Evolutionary conservation across 805 yeast species (phyloP).

Genomic region (Suhomyces tanzawaensis): DNA sequence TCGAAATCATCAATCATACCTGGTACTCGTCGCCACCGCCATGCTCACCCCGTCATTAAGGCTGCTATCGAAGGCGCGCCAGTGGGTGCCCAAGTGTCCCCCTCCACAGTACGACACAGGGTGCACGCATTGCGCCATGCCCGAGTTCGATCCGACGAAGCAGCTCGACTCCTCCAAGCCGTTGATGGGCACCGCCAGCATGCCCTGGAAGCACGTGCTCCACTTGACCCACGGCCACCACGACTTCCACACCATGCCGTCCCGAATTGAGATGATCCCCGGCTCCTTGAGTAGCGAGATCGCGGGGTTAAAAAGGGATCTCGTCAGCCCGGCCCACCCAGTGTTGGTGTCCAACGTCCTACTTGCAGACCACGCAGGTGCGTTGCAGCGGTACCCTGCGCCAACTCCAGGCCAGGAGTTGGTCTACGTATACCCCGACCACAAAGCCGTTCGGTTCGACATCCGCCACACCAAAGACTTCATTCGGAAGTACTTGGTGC

Average conservation of each 20-base stretch:
- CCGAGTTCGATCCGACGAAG: conserved; percentile 40
- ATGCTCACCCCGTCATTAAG: too few species aligned
- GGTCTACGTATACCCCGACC: conserved; percentile 58
- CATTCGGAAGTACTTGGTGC: conserved; percentile 40
- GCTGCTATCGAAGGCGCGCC: neutral
- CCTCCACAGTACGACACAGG: conserved; percentile 55
- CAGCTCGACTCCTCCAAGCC: conserved; percentile 40
- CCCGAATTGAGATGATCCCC: conserved; percentile 49
- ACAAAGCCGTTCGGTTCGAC: conserved; percentile 36
- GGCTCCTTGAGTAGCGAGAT: conserved; percentile 43
- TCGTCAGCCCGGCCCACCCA: conserved; percentile 46
- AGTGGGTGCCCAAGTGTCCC: conserved; percentile 39
- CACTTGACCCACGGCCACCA: conserved; percentile 45
- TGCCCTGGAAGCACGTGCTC: conserved; percentile 55
- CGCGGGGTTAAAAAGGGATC: conserved; percentile 27
- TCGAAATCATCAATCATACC: too few species aligned
- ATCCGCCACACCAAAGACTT: conserved; percentile 32
- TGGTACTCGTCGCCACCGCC: too few species aligned
- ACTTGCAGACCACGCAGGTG: conserved; percentile 15
- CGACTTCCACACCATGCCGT: conserved; percentile 43
- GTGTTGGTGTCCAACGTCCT: conserved; percentile 49
- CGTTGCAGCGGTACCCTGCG: conserved; percentile 7
- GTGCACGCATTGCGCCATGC: conserved; percentile 52
- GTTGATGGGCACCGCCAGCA: conserved; percentile 47
- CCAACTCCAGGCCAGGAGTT: conserved; percentile 14